These are phyloP conservation scores for Pseudogymnoascus destructans DNA, from an alignment of 2,329 filamentous ascomycete species.

Conservation along the genomic window DNA sequence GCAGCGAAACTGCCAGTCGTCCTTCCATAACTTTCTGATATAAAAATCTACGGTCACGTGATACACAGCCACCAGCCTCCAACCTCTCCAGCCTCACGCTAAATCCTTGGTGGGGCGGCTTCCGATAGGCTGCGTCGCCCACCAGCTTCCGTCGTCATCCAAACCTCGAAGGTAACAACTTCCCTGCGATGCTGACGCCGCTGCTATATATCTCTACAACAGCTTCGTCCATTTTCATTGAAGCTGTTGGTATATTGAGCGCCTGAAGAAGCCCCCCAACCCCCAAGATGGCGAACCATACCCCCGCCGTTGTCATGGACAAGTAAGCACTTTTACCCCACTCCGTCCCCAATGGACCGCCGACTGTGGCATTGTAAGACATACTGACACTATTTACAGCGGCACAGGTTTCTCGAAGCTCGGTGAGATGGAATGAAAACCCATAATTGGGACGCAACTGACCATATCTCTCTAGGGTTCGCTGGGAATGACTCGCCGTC, in stretches of 20 bases:
- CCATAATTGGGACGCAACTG: neutral
- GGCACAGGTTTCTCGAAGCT: conserved; percentile 99
- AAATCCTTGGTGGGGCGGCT: conserved; percentile 7
- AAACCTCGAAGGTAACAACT: conserved; percentile 9
- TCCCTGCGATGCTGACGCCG: neutral
- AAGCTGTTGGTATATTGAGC: conserved; percentile 8
- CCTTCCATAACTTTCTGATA: neutral
- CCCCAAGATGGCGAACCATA: conserved; percentile 81
- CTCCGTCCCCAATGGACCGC: conserved; percentile 11
- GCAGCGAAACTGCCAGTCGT: neutral
- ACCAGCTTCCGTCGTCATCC: conserved; percentile 10
- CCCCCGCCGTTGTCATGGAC: conserved; percentile 99
- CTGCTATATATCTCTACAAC: conserved; percentile 5
- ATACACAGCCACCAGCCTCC: neutral
- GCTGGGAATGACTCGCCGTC: conserved; percentile 98
- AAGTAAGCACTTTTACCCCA: conserved; percentile 59
- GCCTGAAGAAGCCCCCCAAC: neutral
- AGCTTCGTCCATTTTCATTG: neutral
- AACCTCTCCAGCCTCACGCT: conserved; percentile 3
- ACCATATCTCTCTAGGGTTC: conserved; percentile 51
- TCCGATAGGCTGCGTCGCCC: conserved; percentile 8
- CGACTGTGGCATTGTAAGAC: conserved; percentile 6
- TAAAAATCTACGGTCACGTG: neutral
- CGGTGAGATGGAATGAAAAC: conserved; percentile 43
- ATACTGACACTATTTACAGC: conserved; percentile 40